Evolutionary conservation across 2,329 filamentous ascomycete genomes (phyloP), one percentile per base, ranked within the genome.

Genomic region (Fusarium sp.): DNA sequence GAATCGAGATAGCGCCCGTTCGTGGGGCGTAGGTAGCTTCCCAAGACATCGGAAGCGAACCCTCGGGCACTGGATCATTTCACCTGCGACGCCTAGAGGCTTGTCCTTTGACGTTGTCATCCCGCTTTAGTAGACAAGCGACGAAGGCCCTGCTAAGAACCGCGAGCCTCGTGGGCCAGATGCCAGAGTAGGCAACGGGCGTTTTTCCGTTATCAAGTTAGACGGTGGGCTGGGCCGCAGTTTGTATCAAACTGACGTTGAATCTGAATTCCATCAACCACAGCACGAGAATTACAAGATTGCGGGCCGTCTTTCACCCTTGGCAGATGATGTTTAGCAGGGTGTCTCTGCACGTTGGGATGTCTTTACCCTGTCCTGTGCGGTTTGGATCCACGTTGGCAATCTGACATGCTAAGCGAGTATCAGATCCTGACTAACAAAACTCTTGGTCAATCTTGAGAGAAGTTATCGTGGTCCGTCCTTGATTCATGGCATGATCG

Each of bases 211-310:
- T 36, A 50, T 64, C 45, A 58, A 58, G 56, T 20, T 57, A 45
- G 65, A 58, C 43, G 46, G 50, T 49, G 52, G 63, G 36, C 50
- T 43, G 44, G 60, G 52, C 55, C 40, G 58, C 57, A 49, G 55
- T 31, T 31, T 31, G 28, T 64, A 51, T 58, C 53, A 46, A 68
- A 69, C 57, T 67, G 62, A 69, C 50, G 71, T 72, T 22, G 69
- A 72, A 73, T 58, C 49, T 50, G 56, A 69, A 66, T 74, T 74
- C 72, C 72, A 72, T 74, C 72, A 74, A 74, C 71, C 72, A 75
- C 66, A 74, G 65, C 39, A 54, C 72, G 63, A 63, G 72, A 61
- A 66, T 58, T 50, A 59, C 31, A 66, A 74, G 68, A 59, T 58
- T 55, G 71, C 71, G 72, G 68, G 72, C 59, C 68, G 58, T 48